Base-by-base conservation (phyloP, 306 rosid species). In the Sindora glabra region DNA sequence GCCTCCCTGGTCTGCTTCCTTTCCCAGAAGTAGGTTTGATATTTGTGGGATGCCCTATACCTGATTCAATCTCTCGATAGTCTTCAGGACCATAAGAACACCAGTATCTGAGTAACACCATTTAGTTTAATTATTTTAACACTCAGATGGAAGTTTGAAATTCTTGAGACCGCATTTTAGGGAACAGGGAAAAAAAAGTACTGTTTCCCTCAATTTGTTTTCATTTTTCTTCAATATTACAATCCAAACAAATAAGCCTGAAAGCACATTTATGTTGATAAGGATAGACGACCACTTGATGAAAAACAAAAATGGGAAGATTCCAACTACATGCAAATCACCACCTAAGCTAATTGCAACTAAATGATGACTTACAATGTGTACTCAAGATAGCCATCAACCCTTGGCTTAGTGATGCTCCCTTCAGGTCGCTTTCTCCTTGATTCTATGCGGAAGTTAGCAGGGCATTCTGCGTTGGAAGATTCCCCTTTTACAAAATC, bases 1-100 rank as follows among this genome's bases (percentile, higher is more conserved):
- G 94, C 76, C 96, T 66, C 56, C 96, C 94, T 3, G 89, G 94
- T 73, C 96, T 73, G 76, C 89, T 88, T 48, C 89, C 89, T 78
- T 84, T 88, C 67, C 92, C 96, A 1, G 94, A 80, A 42, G 83
- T 72, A 51, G 89, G 94, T 60, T 82, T 88, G 42, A 63, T 21
- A 62, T 64, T 77, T 56, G 74, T 64, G 37, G 75, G 69, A 64
- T 78, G 80, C 40, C 65, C 78, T 15, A 56, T 8, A 53, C 70
- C 51, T 6, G 70, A 67, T 19, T 82, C 83, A 33, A 79, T 72
- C 57, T 78, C 89, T 69, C 89, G 62, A 58, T 80, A 82, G 62
- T 85, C 96, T 72, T 84, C 86, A n/a, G 89, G 96, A 58, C 96
- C 96, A 67, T 84, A 88, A 64, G 90, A 88, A 78, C 96, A 85